These are phyloP conservation scores for Macroventuria anomochaeta DNA, from an alignment of 2,329 filamentous ascomycete species.

Conservation along the genomic window DNA sequence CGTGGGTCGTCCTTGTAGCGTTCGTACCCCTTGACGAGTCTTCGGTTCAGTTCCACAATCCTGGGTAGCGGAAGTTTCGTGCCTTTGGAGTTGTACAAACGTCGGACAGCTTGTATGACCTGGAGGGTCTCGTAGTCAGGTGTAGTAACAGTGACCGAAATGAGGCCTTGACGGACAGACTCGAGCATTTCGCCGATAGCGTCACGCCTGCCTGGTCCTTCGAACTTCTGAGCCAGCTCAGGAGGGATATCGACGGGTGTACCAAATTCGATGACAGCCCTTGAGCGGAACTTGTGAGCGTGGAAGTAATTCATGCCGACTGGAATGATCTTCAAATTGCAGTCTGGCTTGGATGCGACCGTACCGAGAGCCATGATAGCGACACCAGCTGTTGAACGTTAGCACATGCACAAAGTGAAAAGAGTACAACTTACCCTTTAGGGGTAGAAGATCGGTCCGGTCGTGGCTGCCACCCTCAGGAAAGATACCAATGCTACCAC, in stretches of 20 bases:
- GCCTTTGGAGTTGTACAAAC: slow-evolving; percentile 91
- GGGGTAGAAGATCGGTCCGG: slow-evolving; percentile 84
- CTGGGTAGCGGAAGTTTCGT: slow-evolving; percentile 92
- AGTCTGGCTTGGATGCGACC: slow-evolving; percentile 82
- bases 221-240: slow-evolving; percentile 85
- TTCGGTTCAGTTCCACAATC: slow-evolving; percentile 91
- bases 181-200: slow-evolving; percentile 86
- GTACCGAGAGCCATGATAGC: slow-evolving; percentile 97
- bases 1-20: slow-evolving; percentile 90
- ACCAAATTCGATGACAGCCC: slow-evolving; percentile 95
- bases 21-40: slow-evolving; percentile 88
- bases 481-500: slow-evolving; percentile 94
- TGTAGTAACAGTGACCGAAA: slow-evolving; percentile 87
- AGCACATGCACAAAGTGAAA: slow-evolving; percentile 12
- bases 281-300: slow-evolving; percentile 95
- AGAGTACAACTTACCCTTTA: slow-evolving; percentile 62
- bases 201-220: slow-evolving; percentile 73
- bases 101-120: slow-evolving; percentile 90
- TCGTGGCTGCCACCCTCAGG: slow-evolving; percentile 97
- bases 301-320: slow-evolving; percentile 99
- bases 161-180: slow-evolving; percentile 82
- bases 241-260: slow-evolving; percentile 82
- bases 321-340: slow-evolving; percentile 91
- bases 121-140: slow-evolving; percentile 91
- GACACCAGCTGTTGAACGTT: slow-evolving; percentile 71